Evolutionary conservation across 1,284 basidiomycete genomes (phyloP), one percentile per base, ranked within the genome.

Genomic region (Fistulinella cinereoalba): DNA sequence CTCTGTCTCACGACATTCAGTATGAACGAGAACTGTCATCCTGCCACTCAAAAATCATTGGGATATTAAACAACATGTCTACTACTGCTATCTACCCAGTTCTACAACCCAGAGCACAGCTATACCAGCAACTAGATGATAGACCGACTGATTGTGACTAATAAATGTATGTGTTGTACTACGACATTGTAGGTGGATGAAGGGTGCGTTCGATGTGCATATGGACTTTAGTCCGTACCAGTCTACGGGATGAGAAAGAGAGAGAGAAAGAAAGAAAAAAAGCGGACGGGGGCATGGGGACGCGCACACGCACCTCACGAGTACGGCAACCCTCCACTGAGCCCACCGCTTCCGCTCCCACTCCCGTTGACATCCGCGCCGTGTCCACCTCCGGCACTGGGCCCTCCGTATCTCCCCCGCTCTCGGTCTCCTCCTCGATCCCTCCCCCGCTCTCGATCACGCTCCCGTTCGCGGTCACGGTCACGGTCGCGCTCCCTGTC

Each of bases 321-420:
- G 23, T 60, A 60, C 5, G 58, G 58, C 16, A 60, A 47, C 12
- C 54, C 57, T 7, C 49, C 59, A 28, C 46, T 57, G 41, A 60
- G 52, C 24, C 56, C 59, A 15, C 48, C 52, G 21, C 25, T 39
- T 5, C 50, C 46, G 6, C 34, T 28, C n/a, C 39, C 46, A 4
- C 32, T 29, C 15, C 39, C 57, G n/a, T 28, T 50, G 15, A 36
- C 53, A 15, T 52, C 55, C 1, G 22, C 41, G 3, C 16, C 46
- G n/a, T 47, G 39, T 18, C 37, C 49, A 4, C 33, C 44, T 16
- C 39, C 57, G 8, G 29, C 11, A 3, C 18, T 5, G 15, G 47
- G 24, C 15, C 46, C 50, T 31, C 47, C 60, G 41, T 46, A 32
- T 27, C 46, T 46, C 7, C 50, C 47, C 22, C 53, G 46, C 5